A percentile compares a stretch with the other conserved stretches of the same genome.
These are phyloP conservation scores for Xylariaceae sp. DNA, from an alignment of 2,329 filamentous ascomycete genomes.

Conservation along the genomic window DNA sequence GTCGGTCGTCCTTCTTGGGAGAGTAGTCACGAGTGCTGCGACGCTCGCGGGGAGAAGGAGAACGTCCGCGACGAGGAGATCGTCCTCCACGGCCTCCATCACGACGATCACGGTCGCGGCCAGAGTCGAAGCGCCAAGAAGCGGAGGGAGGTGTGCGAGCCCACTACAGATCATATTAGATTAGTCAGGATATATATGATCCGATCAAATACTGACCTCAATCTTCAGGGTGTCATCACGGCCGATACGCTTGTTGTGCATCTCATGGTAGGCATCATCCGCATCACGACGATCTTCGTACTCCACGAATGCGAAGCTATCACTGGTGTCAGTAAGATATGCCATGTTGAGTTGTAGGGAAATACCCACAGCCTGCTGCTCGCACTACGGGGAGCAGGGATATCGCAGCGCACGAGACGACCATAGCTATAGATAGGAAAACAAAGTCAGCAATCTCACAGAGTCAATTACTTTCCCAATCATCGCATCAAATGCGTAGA, in stretches of 20 bases:
- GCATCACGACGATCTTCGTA: slow-evolving; percentile 98
- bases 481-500: slow-evolving; percentile 29
- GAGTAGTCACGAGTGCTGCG: slow-evolving; percentile 76
- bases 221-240: slow-evolving; percentile 96
- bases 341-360: slow-evolving; percentile 6
- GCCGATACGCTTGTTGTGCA: slow-evolving; percentile 98
- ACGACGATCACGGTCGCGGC: slow-evolving; percentile 67
- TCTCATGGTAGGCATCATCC: slow-evolving; percentile 98
- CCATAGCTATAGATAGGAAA: slow-evolving; percentile 68
- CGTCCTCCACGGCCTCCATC: slow-evolving; percentile 51
- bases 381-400: slow-evolving; percentile 90
- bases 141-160: slow-evolving; percentile 95
- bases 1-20: slow-evolving; percentile 82
- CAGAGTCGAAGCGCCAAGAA: slow-evolving; percentile 96
- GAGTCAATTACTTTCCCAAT: slow-evolving; percentile 28
- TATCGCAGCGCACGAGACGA: slow-evolving; percentile 95
- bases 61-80: slow-evolving; percentile 65
- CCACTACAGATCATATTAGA: slow-evolving; percentile 61
- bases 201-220: slow-evolving; percentile 61
- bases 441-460: slow-evolving; percentile 42
- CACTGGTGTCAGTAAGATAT: slow-evolving; percentile 14
- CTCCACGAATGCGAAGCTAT: slow-evolving; percentile 93
- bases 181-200: slow-evolving; percentile 6
- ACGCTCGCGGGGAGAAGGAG: slow-evolving; percentile 75
- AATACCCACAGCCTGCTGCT: slow-evolving; percentile 86